Percentiles rank a stretch among this genome's conserved stretches.
phyloP scores from a whole-genome alignment of 768 basidiomycete species.

The Pisolithus microcarpus region DNA sequence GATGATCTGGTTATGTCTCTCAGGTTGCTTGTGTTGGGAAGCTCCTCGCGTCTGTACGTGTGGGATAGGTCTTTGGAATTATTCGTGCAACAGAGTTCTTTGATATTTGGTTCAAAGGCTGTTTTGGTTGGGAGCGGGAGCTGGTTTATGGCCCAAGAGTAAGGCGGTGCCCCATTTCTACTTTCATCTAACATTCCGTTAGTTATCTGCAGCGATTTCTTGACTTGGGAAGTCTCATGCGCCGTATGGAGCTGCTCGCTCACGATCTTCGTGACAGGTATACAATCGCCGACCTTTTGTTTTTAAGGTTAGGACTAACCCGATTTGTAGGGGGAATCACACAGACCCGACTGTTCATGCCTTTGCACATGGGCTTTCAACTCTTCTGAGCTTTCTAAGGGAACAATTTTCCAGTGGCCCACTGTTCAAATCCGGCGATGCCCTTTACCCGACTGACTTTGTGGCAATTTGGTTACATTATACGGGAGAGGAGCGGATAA shows the following conservation, averaged over 20 bases:
- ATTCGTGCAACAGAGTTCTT: conserved; percentile 44
- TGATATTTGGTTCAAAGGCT: conserved; percentile 27
- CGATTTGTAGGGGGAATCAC: conserved; percentile 32
- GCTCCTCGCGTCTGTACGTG: conserved; percentile 55
- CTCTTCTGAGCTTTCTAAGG: conserved; percentile 46
- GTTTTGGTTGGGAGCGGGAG: conserved; percentile 53
- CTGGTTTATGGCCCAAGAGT: conserved; percentile 54
- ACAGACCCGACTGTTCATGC: conserved; percentile 56
- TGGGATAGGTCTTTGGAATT: conserved; percentile 54
- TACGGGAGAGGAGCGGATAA: conserved; percentile 39
- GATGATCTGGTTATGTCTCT: conserved; percentile 47
- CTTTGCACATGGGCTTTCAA: conserved; percentile 58
- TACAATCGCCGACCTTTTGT: conserved; percentile 3
- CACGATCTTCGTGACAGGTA: conserved; percentile 45
- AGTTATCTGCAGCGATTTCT: conserved; percentile 61
- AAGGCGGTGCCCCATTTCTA: conserved; percentile 2
- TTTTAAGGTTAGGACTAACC: not conserved
- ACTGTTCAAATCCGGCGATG: conserved; percentile 23
- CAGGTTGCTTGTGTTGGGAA: conserved; percentile 52
- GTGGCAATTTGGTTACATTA: conserved; percentile 46
- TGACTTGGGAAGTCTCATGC: conserved; percentile 57
- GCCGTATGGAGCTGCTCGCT: conserved; percentile 56
- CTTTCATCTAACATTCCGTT: not conserved
- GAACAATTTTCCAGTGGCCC: conserved; percentile 35
- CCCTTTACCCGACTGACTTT: conserved; percentile 21